Conservation (phyloP, 75 land plant genomes). For the Isoetes taiwanensis region DNA sequence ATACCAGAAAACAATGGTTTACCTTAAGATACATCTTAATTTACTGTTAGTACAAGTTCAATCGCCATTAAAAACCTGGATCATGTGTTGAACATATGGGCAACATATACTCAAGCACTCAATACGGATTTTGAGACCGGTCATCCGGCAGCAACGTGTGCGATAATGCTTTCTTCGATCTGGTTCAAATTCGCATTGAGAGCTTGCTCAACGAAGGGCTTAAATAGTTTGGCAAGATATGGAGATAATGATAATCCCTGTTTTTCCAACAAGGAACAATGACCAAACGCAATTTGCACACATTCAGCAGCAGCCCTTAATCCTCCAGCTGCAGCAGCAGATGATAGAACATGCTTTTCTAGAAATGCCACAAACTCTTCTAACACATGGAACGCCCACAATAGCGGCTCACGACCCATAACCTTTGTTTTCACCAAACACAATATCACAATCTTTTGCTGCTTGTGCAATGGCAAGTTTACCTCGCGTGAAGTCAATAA, state of each 20-base stretch:
- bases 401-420: slow-evolving; percentile 18
- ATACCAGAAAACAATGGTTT: no score
- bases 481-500: no score
- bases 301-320: slow-evolving; percentile 23
- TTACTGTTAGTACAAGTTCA: no score
- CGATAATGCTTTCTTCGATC: slow-evolving; percentile 12
- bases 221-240: slow-evolving; percentile 9
- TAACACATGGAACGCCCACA: slow-evolving; percentile 17
- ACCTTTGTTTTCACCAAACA: slow-evolving; percentile 12
- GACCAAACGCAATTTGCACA: slow-evolving; percentile 21
- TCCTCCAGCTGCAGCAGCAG: slow-evolving; percentile 14
- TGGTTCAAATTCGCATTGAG: slow-evolving; percentile 14
- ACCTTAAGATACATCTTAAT: no score
- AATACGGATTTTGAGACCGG: no score
- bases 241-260: slow-evolving; percentile 17
- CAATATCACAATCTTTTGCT: slow-evolving; percentile 9
- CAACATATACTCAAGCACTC: no score
- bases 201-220: slow-evolving; percentile 14
- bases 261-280: slow-evolving; percentile 15
- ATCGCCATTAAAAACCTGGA: no score
- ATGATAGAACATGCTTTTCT: slow-evolving; percentile 17
- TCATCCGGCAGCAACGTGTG: slow-evolving; percentile 19
- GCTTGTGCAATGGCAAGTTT: no score
- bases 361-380: slow-evolving; percentile 5
- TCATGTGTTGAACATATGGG: no score